Conservation (phyloP, 2,329 filamentous ascomycete genomes). For the Phaeophleospora eucalypticola region DNA sequence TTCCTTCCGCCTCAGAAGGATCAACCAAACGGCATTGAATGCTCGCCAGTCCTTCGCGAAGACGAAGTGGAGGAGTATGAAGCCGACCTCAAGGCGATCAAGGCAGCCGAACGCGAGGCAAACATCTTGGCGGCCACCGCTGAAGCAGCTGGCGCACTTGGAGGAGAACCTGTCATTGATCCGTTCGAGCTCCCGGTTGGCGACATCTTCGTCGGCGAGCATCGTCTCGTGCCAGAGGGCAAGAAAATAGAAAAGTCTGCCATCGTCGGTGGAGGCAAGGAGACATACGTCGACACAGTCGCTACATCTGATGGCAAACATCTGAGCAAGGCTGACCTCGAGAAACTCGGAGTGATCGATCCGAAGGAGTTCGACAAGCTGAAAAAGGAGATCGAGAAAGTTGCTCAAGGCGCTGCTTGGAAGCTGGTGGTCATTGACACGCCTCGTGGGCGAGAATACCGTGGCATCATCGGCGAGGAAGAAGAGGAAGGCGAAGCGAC, state of each 20-base stretch:
- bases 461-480: conserved; percentile 63
- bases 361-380: conserved; percentile 68
- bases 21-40: conserved; percentile 71
- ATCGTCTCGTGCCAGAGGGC: conserved; percentile 52
- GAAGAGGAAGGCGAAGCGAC: conserved; percentile 18
- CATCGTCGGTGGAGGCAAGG: conserved; percentile 49
- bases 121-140: conserved; percentile 21
- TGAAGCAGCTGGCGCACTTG: conserved; percentile 31
- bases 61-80: conserved; percentile 43
- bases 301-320: conserved; percentile 55
- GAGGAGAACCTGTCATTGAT: conserved; percentile 2
- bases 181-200: conserved; percentile 43
- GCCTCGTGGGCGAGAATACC: conserved; percentile 61
- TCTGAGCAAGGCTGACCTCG: conserved; percentile 42
- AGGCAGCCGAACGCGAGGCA: conserved; percentile 18
- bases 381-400: conserved; percentile 61
- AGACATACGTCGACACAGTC: conserved; percentile 50
- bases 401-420: conserved; percentile 71
- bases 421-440: conserved; percentile 74
- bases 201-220: conserved; percentile 56
- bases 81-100: conserved; percentile 22
- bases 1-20: conserved; percentile 79
- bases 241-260: conserved; percentile 52
- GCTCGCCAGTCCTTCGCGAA: conserved; percentile 64
- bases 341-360: conserved; percentile 61